These are phyloP conservation scores for Gossypium turneri DNA, from an alignment of 345 rosid species.

Conservation along the genomic window DNA sequence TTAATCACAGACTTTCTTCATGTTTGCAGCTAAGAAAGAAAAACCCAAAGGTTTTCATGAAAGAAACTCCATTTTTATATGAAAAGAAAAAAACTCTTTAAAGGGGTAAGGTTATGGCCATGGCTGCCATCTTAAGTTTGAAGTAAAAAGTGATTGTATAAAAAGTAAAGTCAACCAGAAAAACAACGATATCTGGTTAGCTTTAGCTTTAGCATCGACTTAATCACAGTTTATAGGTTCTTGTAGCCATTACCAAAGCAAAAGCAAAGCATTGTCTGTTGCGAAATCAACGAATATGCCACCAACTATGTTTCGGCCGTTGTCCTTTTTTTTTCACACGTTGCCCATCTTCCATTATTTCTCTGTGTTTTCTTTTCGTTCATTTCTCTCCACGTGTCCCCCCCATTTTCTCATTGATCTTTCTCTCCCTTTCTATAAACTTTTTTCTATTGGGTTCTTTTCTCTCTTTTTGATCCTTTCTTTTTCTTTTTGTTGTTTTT, in stretches of 20 bases:
- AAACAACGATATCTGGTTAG: neutral
- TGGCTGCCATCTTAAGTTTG: neutral
- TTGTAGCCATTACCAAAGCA: neutral
- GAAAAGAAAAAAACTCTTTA: too few species aligned
- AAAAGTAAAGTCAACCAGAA: neutral
- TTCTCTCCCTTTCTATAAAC: neutral
- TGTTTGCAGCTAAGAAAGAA: too few species aligned
- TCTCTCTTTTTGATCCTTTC: neutral
- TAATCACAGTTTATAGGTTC: conserved; percentile 1
- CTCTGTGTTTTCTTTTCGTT: conserved; percentile 1
- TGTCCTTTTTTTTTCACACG: conserved; percentile 4
- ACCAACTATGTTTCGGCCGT: neutral
- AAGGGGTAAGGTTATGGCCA: neutral
- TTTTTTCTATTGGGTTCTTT: neutral
- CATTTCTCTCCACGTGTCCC: conserved; percentile 16
- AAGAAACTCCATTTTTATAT: too few species aligned
- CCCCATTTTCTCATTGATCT: neutral
- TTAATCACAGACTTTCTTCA: too few species aligned
- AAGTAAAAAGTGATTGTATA: neutral
- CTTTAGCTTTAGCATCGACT: neutral
- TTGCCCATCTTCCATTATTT: neutral
- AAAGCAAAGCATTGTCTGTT: conserved; percentile 14
- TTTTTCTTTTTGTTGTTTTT: neutral
- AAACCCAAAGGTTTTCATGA: too few species aligned
- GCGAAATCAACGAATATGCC: conserved; percentile 33